Evolutionary conservation across 495 filamentous ascomycete species (phyloP).

Genomic region (Oleoguttula mirabilis): DNA sequence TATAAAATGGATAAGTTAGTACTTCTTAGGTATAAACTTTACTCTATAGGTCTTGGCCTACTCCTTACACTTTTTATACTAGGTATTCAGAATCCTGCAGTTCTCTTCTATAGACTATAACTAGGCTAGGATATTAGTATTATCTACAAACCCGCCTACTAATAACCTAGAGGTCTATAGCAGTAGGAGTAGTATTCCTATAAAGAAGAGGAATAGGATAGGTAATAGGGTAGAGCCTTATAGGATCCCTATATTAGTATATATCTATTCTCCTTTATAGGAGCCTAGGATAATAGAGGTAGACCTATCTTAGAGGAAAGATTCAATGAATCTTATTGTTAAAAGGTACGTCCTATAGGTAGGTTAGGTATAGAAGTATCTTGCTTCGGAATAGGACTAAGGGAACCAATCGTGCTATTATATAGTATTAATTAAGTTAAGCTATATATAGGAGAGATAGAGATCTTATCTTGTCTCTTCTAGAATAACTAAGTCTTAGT

Average conservation of each 20-base stretch:
- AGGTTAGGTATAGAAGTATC: no score
- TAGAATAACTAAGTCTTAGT: no score
- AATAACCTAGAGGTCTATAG: neutral
- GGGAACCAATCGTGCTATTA: no score
- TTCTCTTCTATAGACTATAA: neutral
- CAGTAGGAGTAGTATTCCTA: neutral
- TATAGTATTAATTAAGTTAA: no score
- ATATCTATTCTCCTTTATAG: neutral
- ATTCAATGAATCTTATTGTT: neutral
- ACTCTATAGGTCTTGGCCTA: neutral
- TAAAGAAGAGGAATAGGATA: neutral
- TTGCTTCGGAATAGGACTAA: no score
- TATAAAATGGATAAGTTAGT: neutral
- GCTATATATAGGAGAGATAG: no score
- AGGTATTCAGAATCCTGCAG: neutral
- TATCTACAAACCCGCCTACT: neutral
- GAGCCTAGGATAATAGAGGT: neutral
- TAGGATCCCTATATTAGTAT: neutral
- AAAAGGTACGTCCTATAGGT: no score
- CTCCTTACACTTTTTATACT: neutral
- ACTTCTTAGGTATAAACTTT: neutral
- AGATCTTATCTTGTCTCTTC: no score
- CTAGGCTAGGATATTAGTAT: neutral
- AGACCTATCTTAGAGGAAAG: neutral
- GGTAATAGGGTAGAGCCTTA: neutral